Base-by-base conservation (phyloP, 805 yeast genomes). In the Nakazawaea sp. region DNA sequence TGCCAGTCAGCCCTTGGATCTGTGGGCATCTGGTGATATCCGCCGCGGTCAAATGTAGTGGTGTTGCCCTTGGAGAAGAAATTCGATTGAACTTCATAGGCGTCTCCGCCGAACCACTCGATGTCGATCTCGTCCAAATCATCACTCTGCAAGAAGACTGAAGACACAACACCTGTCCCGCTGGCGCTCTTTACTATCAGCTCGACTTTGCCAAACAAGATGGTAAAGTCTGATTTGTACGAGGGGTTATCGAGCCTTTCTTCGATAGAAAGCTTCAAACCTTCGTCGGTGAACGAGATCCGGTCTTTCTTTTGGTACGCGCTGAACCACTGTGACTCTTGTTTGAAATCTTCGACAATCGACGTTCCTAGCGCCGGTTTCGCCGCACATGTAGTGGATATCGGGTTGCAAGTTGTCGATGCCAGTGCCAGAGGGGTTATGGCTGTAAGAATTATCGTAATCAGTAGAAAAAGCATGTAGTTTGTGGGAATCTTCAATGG, bases 101-200 rank as follows among this genome's bases (percentile, higher is more conserved):
- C 65, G 53, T 88, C 95, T 32, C 84, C 78, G 16, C 96, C 96
- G 31, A 83, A 66, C 79, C 92, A 82, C 58, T 89, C 96, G 33
- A 83, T 52, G 60, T 89, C 97, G 33, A 89, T 77, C 61, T 89
- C 97, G 59, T 89, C 97, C 45, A 81, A 64, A 50, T 82, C 95
- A 55, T 89, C 96, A 49, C 72, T 62, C 52, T 86, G 94, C 39
- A 88, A 66, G 45, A 80, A 85, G 47, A 88, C 75, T 2, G 92
- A 79, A 0, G 96, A 81, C 11, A 87, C 75, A 28, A 89, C 68
- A 44, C 96, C 96, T 16, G 58, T 59, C 18, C 96, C 96, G 12
- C 71, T 62, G 4, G 94, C 89, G 13, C 89, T 83, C 54, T 79
- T 70, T 42, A 83, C 56, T 1, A 65, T 66, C 5, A 77, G 86